Percentiles rank a stretch among this genome's conserved stretches.
Evolutionary conservation across 805 yeast genomes (phyloP).

Genomic region (Kazachstania psychrophila): DNA sequence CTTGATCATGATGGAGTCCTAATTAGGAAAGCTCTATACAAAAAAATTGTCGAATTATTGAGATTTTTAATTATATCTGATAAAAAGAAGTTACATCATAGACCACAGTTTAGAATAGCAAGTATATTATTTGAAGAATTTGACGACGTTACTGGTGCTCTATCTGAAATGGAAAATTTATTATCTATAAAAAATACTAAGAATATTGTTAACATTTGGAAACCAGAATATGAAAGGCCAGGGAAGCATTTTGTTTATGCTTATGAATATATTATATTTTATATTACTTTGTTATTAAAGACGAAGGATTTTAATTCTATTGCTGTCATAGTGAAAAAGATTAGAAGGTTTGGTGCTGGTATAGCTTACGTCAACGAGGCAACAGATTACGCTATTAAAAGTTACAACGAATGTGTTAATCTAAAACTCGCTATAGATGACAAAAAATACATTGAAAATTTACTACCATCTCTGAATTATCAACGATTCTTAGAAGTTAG

Average conservation of each 20-base stretch:
- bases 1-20: constrained; percentile 14
- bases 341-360: constrained; percentile 70
- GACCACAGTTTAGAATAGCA: constrained; percentile 68
- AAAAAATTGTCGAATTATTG: constrained; percentile 38
- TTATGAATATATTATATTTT: constrained; percentile 56
- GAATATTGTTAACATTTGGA: constrained; percentile 80
- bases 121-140: constrained; percentile 48
- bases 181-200: constrained; percentile 61
- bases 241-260: constrained; percentile 86
- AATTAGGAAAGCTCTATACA: no score
- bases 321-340: constrained; percentile 53
- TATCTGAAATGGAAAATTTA: constrained; percentile 51
- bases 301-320: constrained; percentile 52
- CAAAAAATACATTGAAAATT: constrained; percentile 20
- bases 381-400: constrained; percentile 19
- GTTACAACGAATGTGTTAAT: constrained; percentile 18
- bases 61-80: constrained; percentile 46
- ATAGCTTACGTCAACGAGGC: constrained; percentile 42
- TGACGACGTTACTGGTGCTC: constrained; percentile 45
- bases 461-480: constrained; percentile 21
- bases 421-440: constrained; percentile 17
- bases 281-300: constrained; percentile 44
- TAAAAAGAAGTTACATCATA: constrained; percentile 87
- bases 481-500: constrained; percentile 19
- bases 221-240: constrained; percentile 82